Evolutionary conservation across 345 rosid species (phyloP).

Genomic region (Bruguiera parviflora): DNA sequence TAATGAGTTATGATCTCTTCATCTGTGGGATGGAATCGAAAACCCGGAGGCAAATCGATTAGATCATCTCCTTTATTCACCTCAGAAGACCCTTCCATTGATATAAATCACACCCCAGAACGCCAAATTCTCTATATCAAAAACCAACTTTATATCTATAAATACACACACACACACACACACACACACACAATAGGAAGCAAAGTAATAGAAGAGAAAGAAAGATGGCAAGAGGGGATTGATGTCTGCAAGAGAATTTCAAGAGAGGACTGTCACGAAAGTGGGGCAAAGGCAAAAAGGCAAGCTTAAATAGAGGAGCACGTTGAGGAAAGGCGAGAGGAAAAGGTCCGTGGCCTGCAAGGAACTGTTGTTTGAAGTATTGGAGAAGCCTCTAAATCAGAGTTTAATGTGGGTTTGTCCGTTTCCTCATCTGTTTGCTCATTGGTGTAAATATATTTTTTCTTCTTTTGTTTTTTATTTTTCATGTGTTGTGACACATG

Average conservation of each 20-base stretch:
- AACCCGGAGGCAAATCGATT: constrained; percentile 79
- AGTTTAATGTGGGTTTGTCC: not conserved
- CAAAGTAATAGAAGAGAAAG: not conserved
- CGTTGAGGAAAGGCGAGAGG: constrained; percentile 9
- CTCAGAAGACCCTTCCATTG: constrained; percentile 59
- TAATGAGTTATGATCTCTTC: constrained; percentile 81
- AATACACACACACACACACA: not conserved
- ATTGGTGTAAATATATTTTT: not conserved
- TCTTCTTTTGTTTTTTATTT: not conserved
- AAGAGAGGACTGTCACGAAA: constrained; percentile 53
- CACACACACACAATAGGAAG: constrained; percentile 3
- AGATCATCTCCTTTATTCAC: constrained; percentile 56
- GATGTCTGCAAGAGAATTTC: constrained; percentile 18
- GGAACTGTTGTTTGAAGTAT: constrained; percentile 41
- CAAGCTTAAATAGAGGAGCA: constrained; percentile 59
- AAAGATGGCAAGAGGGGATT: constrained; percentile 5
- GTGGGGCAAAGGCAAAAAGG: constrained; percentile 29
- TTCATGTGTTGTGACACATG: not conserved
- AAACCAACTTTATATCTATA: not conserved
- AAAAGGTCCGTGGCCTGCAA: constrained; percentile 69
- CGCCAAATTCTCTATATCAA: not conserved
- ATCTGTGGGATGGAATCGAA: constrained; percentile 89
- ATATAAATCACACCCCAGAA: not conserved
- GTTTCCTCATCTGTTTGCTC: constrained; percentile 6
- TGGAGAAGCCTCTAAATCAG: constrained; percentile 35